Conservation (phyloP, 768 basidiomycete species). For the Plicaturopsis crispa region DNA sequence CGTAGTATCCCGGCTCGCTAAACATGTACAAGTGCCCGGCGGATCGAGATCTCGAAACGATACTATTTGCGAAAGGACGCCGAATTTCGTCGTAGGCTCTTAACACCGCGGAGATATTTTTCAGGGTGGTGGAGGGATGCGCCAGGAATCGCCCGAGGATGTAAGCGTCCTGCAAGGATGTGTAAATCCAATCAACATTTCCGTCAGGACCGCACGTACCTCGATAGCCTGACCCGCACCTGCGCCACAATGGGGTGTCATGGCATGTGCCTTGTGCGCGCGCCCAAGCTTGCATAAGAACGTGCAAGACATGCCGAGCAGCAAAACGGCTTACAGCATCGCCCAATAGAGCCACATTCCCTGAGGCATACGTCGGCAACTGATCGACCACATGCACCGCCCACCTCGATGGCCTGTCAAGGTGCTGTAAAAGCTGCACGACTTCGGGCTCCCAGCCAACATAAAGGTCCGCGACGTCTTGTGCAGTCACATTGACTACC, state of each 20-base stretch:
- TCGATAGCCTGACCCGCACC: slow-evolving; percentile 21
- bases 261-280: slow-evolving; percentile 13
- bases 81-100: background rate
- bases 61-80: background rate
- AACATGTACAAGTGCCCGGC: too few species aligned
- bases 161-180: too few species aligned
- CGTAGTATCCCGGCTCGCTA: too few species aligned
- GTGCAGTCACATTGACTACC: slow-evolving; percentile 27
- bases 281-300: background rate
- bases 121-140: background rate
- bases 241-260: slow-evolving; percentile 15
- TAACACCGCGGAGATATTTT: background rate
- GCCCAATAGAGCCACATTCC: slow-evolving; percentile 36
- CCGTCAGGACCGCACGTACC: slow-evolving; percentile 6
- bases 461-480: slow-evolving; percentile 44
- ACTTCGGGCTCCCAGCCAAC: slow-evolving; percentile 54
- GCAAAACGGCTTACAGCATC: slow-evolving; percentile 34
- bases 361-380: slow-evolving; percentile 29
- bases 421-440: slow-evolving; percentile 40
- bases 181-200: background rate
- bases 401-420: slow-evolving; percentile 32
- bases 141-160: background rate
- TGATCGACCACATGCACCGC: slow-evolving; percentile 32
- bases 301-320: background rate
- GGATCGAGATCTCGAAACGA: too few species aligned